These are phyloP conservation scores for Quercus lobata DNA, from an alignment of 331 rosid species.

Conservation along the genomic window DNA sequence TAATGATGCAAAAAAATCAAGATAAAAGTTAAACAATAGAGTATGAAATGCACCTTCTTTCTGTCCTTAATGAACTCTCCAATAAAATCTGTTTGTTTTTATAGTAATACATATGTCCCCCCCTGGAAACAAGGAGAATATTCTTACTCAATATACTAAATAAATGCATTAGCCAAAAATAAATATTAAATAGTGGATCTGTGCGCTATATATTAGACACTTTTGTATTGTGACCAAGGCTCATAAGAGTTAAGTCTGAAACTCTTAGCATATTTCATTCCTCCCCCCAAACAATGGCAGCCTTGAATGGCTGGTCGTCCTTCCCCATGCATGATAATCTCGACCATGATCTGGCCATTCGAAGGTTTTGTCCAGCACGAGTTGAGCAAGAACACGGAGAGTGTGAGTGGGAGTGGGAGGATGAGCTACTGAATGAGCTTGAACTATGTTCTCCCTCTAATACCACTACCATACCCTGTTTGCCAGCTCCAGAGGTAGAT, in stretches of 20 bases:
- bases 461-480: conserved; percentile 29
- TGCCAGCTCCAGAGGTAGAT: conserved; percentile 60
- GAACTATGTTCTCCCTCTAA: conserved; percentile 33
- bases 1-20: no score
- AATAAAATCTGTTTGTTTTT: conserved; percentile 9
- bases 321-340: conserved; percentile 32
- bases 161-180: not conserved
- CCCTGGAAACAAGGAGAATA: conserved; percentile 13
- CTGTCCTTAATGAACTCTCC: not conserved
- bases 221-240: not conserved
- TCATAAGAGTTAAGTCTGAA: not conserved
- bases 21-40: no score
- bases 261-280: not conserved
- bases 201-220: not conserved
- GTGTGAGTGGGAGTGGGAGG: conserved; percentile 33
- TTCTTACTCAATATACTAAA: conserved; percentile 13
- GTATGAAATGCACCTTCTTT: no score
- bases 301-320: conserved; percentile 34
- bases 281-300: conserved; percentile 38
- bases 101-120: conserved; percentile 1
- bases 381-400: conserved; percentile 55
- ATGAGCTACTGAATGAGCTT: conserved; percentile 24
- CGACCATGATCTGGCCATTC: conserved; percentile 54
- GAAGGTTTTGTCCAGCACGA: conserved; percentile 73
- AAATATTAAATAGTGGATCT: conserved; percentile 5